Base-by-base conservation (phyloP, 352 stramenopile genomes). In the Pythium vanterpoolii region DNA sequence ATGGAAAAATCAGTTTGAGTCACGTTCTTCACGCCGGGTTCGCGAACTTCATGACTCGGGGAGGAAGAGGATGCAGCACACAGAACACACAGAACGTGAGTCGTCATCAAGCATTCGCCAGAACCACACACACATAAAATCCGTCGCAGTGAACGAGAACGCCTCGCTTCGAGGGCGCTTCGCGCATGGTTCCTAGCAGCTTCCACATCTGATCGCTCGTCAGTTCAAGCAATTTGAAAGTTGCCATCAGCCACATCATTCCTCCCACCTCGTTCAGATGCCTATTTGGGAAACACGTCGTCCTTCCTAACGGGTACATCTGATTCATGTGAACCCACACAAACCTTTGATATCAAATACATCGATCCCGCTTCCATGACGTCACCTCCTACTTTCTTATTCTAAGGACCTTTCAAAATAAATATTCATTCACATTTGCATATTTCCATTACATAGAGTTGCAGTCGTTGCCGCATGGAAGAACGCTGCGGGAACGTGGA, bases 401-500 rank as follows among this genome's bases (percentile, higher is more conserved):
- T n/a, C n/a, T n/a, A n/a, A n/a, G n/a, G n/a, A n/a, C n/a, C n/a
- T n/a, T n/a, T n/a, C n/a, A n/a, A n/a, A n/a, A n/a, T n/a, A n/a
- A n/a, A n/a, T n/a, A n/a, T n/a, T n/a, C n/a, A n/a, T n/a, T n/a
- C n/a, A n/a, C n/a, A 34, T 30, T 43, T 50, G 10, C 36, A 34
- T 60, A 2, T 6, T 26, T 38, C 21, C 28, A 46, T 39, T 21
- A 48, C 28, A 9, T 48, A 26, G 38, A 30, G 3, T 39, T 34
- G 1, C 18, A 4, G 13, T n/a, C n/a, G 6, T 55, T 49, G 39
- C 42, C 16, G 27, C 27, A 50, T 33, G 33, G 43, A 58, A 56
- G 49, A 64, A 58, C 36, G 19, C 1, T 27, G 10, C 2, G 8
- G 28, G 56, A 64, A 64, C 38, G 43, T 64, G 56, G 56, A 64